Evolutionary conservation across 495 filamentous ascomycete species (phyloP).

Genomic region (Baudoinia panamericana): DNA sequence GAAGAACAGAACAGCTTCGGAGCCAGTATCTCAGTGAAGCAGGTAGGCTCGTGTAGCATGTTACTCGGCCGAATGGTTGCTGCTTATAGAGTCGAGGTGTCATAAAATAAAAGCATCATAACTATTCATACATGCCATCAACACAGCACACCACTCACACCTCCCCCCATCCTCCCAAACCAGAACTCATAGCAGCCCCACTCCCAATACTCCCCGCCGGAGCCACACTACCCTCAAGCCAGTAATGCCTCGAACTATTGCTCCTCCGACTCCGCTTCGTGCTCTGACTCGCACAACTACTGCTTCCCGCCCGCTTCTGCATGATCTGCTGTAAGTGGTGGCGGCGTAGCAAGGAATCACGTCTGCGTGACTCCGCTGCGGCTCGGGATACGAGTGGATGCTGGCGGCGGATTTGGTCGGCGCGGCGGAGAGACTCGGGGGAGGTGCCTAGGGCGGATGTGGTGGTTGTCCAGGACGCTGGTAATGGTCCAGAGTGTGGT

Average conservation of each 20-base stretch:
- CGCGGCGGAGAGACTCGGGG: conserved; percentile 43
- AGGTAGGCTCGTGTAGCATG: no score
- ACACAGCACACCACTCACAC: conserved; percentile 7
- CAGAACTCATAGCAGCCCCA: conserved; percentile 24
- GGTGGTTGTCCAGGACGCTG: conserved; percentile 20
- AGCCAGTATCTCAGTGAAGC: no score
- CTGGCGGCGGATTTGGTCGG: conserved; percentile 68
- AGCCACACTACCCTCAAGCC: conserved; percentile 47
- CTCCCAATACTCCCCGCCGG: conserved; percentile 66
- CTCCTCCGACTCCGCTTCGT: conserved; percentile 45
- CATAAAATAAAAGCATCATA: no score
- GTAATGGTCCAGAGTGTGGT: conserved; percentile 18
- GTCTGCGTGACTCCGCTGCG: conserved; percentile 35
- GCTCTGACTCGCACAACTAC: conserved; percentile 70
- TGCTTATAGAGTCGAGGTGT: no score
- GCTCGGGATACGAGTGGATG: conserved; percentile 64
- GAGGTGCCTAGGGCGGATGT: conserved; percentile 26
- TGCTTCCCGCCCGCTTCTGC: conserved; percentile 40
- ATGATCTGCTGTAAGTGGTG: conserved; percentile 20
- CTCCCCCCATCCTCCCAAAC: conserved; percentile 17
- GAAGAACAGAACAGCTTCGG: no score
- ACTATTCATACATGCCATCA: neutral
- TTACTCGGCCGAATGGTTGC: no score
- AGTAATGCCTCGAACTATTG: conserved; percentile 49
- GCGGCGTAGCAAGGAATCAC: conserved; percentile 38